A percentile compares a stretch with the other conserved stretches of the same genome.
These are phyloP conservation scores for Penicillium turbatum DNA, from an alignment of 495 filamentous ascomycete species.

Conservation along the genomic window DNA sequence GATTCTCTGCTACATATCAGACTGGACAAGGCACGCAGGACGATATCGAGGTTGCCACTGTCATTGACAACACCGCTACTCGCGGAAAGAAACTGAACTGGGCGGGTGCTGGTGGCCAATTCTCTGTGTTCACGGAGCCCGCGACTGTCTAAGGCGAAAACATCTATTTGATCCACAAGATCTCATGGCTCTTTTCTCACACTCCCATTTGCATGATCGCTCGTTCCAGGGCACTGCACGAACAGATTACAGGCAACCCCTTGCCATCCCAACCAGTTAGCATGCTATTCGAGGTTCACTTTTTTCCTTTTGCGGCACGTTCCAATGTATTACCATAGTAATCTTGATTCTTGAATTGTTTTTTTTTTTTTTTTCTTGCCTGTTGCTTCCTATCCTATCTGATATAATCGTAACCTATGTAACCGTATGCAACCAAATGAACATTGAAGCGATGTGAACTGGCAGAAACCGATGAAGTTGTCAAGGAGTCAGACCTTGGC, in stretches of 20 bases:
- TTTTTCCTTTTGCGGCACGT: background rate
- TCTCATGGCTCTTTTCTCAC: background rate
- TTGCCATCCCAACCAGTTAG: background rate
- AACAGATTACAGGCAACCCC: background rate
- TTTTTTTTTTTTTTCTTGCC: too few relatives aligned
- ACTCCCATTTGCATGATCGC: background rate
- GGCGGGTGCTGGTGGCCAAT: conserved; percentile 61
- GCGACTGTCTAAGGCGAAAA: conserved; percentile 12
- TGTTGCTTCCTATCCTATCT: background rate
- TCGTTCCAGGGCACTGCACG: background rate
- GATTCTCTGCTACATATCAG: conserved; percentile 61
- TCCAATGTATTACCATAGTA: background rate
- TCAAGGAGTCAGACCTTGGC: background rate
- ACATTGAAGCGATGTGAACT: background rate
- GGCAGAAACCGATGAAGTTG: background rate
- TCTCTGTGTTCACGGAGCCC: conserved; percentile 45
- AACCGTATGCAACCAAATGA: too few relatives aligned
- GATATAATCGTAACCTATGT: background rate
- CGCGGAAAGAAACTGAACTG: conserved; percentile 51
- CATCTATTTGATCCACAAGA: background rate
- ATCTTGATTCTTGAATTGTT: background rate
- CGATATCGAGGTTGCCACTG: conserved; percentile 53
- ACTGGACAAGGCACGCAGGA: conserved; percentile 56
- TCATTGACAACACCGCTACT: conserved; percentile 58
- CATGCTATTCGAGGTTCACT: background rate